These are phyloP conservation scores for Aspergillus carbonarius DNA, from an alignment of 2,329 filamentous ascomycete species.

Conservation along the genomic window DNA sequence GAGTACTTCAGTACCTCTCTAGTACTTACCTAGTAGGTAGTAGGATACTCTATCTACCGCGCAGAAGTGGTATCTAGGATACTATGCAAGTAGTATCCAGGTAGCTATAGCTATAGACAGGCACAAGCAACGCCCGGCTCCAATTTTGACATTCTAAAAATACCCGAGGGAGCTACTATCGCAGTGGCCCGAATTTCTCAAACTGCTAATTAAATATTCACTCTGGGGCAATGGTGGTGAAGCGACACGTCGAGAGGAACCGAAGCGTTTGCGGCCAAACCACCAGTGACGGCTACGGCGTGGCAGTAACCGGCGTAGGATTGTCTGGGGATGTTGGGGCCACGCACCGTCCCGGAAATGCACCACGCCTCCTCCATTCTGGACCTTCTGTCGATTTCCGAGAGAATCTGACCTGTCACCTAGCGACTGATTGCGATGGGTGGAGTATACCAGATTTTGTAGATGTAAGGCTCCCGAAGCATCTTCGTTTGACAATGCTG, in stretches of 20 bases:
- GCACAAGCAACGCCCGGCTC: no score
- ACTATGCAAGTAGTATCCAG: no score
- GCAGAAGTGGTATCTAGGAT: no score
- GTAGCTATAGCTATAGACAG: no score
- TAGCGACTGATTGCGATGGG: neutral
- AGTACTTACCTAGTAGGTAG: no score
- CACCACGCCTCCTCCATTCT: neutral
- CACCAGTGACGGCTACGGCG: conserved; percentile 5
- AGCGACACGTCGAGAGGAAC: conserved; percentile 16
- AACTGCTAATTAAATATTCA: neutral
- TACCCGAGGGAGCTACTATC: neutral
- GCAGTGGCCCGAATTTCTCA: neutral
- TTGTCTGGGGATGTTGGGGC: neutral
- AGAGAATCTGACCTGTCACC: neutral
- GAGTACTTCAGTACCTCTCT: no score
- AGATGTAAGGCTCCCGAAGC: neutral
- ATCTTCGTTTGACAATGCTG: neutral
- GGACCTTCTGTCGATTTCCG: neutral
- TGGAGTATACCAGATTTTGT: neutral
- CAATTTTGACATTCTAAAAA: neutral
- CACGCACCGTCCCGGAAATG: conserved; percentile 9
- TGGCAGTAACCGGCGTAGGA: conserved; percentile 8
- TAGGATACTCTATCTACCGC: no score
- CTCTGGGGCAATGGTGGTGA: neutral
- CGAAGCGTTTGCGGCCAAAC: conserved; percentile 15